These are phyloP conservation scores for Dipteronia dyeriana DNA, from an alignment of 345 rosid species.

Conservation along the genomic window DNA sequence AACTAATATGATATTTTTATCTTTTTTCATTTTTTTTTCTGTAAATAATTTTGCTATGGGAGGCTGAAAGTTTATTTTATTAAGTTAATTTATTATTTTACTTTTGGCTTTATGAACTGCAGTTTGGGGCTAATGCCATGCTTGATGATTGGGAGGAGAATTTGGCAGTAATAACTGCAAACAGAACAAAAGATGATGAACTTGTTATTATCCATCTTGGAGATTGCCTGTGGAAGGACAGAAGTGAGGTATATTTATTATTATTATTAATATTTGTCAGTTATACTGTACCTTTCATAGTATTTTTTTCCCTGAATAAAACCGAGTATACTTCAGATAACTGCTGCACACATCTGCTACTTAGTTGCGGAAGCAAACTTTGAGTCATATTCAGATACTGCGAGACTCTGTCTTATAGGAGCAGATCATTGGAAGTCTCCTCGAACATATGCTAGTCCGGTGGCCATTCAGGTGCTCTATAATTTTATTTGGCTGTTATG, in stretches of 20 bases:
- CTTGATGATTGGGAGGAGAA: conserved; percentile 99
- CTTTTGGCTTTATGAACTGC: conserved; percentile 24
- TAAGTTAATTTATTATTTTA: too few relatives aligned
- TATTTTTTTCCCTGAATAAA: conserved; percentile 26
- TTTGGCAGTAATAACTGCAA: conserved; percentile 94
- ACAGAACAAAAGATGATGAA: conserved; percentile 94
- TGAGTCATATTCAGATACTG: conserved; percentile 77
- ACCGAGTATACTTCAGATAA: conserved; percentile 47
- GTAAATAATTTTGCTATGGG: conserved; percentile 4
- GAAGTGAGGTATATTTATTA: conserved; percentile 70
- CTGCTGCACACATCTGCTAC: conserved; percentile 84
- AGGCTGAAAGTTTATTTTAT: background rate
- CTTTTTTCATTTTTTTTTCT: background rate
- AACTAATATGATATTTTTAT: background rate
- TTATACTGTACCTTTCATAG: conserved; percentile 12
- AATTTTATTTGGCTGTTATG: conserved; percentile 14
- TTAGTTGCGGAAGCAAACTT: conserved; percentile 81
- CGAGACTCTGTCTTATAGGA: conserved; percentile 79
- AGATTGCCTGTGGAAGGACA: conserved; percentile 97
- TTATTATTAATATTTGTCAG: conserved; percentile 3
- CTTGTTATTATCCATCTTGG: conserved; percentile 96
- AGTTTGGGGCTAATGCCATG: conserved; percentile 77
- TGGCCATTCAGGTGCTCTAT: conserved; percentile 72
- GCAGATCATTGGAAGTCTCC: conserved; percentile 87
- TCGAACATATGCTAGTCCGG: conserved; percentile 77